Base-by-base conservation (phyloP, 2,329 filamentous ascomycete species). In the Paraphaeosphaeria sporulosa region DNA sequence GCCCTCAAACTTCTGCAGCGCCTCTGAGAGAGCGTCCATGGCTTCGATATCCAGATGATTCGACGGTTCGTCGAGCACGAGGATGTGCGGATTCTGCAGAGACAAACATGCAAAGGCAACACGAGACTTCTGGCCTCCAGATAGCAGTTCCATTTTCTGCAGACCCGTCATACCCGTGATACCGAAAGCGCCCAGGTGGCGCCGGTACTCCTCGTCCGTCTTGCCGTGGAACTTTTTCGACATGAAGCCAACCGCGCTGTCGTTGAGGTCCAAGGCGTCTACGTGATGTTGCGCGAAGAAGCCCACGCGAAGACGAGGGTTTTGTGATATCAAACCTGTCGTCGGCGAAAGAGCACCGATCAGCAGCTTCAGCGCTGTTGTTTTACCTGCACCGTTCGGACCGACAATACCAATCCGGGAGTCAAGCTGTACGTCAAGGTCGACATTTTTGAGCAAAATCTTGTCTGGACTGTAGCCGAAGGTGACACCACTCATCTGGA, bases 281-380 rank as follows among this genome's bases (percentile, higher is more conserved):
- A 99, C 93, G 83, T 99, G 95, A 78, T 99, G 95, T 80, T 99
- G 95, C 4, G 95, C 95, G 75, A 99, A 99, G 87, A 96, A 99
- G 47, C 95, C 95, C 64, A 99, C 86, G 50, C 95, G 89, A 51
- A 99, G 85, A 58, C 95, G 89, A 36, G 95, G 90, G 78, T 99
- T 89, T 71, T 93, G 90, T 7, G 92, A 93, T 66, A 99, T 96
- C 59, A 96, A 75, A 67, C 95, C 95, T 55, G 87, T 85, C 0
- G 89, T 88, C 3, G 95, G 88, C 59, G 87, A 80, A 25, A 99
- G 86, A 71, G 92, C 92, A 64, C 93, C 92, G 65, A 95, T 97
- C 61, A 99, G 89, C n/a, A 99, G 87, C 81, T 97, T 98, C 69
- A 99, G 84, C n/a, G 97, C 91, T 0, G 95, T 99, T 2, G 95